A percentile compares a stretch with the other conserved stretches of the same genome.
phyloP scores from a whole-genome alignment of 2,329 filamentous ascomycete species.

The Hypocreales sp. region DNA sequence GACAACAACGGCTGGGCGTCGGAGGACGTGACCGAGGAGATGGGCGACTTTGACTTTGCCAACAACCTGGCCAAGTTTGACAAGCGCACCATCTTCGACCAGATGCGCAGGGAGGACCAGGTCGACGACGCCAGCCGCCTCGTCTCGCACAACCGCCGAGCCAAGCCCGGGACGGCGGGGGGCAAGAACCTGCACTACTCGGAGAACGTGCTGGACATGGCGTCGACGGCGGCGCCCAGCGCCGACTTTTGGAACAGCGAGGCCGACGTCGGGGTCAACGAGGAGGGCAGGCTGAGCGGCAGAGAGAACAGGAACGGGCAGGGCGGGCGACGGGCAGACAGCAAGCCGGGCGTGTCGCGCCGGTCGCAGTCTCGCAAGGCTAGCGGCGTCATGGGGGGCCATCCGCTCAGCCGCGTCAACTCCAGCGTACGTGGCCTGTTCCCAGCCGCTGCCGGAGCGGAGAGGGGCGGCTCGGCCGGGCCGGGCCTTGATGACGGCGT shows the following conservation, averaged over 20 bases:
- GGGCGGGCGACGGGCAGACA: constrained; percentile 33
- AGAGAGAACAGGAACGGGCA: constrained; percentile 35
- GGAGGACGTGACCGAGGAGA: constrained; percentile 87
- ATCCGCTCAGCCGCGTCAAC: constrained; percentile 31
- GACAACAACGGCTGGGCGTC: constrained; percentile 90
- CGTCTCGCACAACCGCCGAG: constrained; percentile 69
- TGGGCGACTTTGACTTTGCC: constrained; percentile 90
- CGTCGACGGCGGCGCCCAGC: constrained; percentile 22
- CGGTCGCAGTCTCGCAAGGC: constrained; percentile 44
- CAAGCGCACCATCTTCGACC: constrained; percentile 79
- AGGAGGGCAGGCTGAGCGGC: constrained; percentile 29
- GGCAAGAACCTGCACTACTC: constrained; percentile 86
- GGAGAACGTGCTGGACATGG: constrained; percentile 73
- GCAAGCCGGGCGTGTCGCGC: constrained; percentile 30
- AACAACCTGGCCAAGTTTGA: constrained; percentile 86
- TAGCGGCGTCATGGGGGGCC: constrained; percentile 23
- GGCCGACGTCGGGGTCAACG: constrained; percentile 43
- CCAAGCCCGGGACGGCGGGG: constrained; percentile 53
- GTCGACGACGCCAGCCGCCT: constrained; percentile 84
- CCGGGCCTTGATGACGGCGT: too few relatives aligned
- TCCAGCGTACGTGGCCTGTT: constrained; percentile 24
- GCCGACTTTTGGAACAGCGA: constrained; percentile 61
- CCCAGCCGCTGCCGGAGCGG: constrained; percentile 11
- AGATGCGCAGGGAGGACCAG: constrained; percentile 78
- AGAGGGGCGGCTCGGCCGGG: too few relatives aligned